Base-by-base conservation (phyloP, 2,329 filamentous ascomycete genomes). In the Fusarium multiceps region DNA sequence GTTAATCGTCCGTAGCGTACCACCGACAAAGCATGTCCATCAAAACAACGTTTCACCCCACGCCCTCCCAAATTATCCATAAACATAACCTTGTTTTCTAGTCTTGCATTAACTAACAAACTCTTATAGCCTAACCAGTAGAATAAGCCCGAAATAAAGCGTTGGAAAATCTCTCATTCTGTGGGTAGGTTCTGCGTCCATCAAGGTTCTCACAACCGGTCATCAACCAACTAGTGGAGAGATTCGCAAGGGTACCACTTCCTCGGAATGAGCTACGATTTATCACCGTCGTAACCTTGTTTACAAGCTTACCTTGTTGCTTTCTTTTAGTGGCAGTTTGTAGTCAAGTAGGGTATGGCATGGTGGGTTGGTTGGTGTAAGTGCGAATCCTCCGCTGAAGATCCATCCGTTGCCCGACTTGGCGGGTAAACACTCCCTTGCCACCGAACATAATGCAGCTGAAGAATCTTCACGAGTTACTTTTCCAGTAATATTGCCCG, bases 171-270 rank as follows among this genome's bases (percentile, higher is more conserved):
- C 42, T 65, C 55, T 60, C 60, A 61, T n/a, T 53, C 20, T 53
- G 34, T n/a, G 49, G 49, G 49, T 20, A 6, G 18, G 30, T 8
- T 27, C 20, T 42, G 11, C 30, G 48, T 40, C 72, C 72, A 74
- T 74, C 72, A 60, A 34, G 72, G 72, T 74, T 74, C 72, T 74
- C 59, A 69, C 55, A 51, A 59, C 48, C 53, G 50, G 57, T 56
- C 41, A 23, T 28, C 23, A 32, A 32, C 46, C 40, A 37, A 30
- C n/a, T 21, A 51, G 61, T 57, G 60, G 58, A 61, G 40, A 41
- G 14, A 5, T 4, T 6, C 20, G 20, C 34, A 41, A 53, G 34
- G 49, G 23, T 53, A 27, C 10, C 18, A 20, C 13, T 6, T 4
- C 48, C 18, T 51, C 21, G 28, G 20, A 49, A n/a, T 45, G 64